A percentile compares a stretch with the other conserved stretches of the same genome.
These are phyloP conservation scores for Chaetomiaceae sp. DNA, from an alignment of 2,329 filamentous ascomycete genomes.

Conservation along the genomic window DNA sequence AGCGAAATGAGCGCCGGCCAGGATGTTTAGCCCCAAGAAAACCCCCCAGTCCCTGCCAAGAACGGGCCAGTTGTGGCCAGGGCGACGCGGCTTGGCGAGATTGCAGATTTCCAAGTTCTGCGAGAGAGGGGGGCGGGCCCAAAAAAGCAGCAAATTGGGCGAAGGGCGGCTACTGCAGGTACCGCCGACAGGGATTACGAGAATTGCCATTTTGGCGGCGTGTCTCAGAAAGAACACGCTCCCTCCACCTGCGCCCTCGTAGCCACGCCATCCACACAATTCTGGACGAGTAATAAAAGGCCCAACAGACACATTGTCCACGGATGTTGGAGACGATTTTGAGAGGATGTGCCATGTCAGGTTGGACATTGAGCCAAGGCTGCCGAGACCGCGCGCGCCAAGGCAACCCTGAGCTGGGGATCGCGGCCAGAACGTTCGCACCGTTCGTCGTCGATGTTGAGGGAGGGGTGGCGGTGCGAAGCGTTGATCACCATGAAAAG, in stretches of 20 bases:
- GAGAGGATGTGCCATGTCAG: too few relatives aligned
- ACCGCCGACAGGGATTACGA: slow-evolving; percentile 13
- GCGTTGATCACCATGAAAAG: too few relatives aligned
- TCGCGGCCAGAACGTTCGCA: too few relatives aligned
- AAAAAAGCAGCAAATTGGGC: slow-evolving; percentile 15
- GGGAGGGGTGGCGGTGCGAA: too few relatives aligned
- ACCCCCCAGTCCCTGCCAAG: slow-evolving; percentile 9
- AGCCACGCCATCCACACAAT: background rate
- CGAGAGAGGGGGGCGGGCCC: background rate
- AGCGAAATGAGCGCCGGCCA: slow-evolving; percentile 21
- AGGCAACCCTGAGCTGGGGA: too few relatives aligned
- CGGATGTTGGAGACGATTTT: too few relatives aligned
- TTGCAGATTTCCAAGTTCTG: slow-evolving; percentile 9
- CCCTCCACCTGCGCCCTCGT: background rate
- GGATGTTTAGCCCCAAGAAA: slow-evolving; percentile 15
- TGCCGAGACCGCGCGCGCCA: too few relatives aligned
- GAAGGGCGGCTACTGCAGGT: slow-evolving; percentile 21
- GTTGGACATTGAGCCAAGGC: too few relatives aligned
- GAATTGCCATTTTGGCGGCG: background rate
- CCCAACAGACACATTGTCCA: too few relatives aligned
- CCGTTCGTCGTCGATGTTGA: too few relatives aligned
- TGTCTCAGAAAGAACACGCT: background rate
- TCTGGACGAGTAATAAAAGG: too few relatives aligned
- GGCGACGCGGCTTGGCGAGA: slow-evolving; percentile 21
- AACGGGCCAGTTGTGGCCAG: slow-evolving; percentile 8